Evolutionary conservation across 2,329 filamentous ascomycete genomes (phyloP).

Genomic region (Aspergillus pseudoterreus): DNA sequence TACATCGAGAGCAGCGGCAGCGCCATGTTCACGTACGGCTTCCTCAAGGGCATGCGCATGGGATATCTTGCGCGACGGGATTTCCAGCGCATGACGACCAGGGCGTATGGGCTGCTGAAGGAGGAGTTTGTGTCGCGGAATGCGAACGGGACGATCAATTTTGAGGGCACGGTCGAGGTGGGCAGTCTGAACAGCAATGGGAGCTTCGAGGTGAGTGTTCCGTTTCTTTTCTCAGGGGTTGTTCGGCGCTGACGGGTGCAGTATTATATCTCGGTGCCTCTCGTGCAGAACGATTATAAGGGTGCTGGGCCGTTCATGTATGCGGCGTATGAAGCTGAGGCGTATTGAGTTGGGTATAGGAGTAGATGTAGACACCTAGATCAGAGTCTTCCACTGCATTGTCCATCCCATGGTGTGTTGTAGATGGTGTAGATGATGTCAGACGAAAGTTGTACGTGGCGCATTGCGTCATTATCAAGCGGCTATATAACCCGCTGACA

Average conservation of each 20-base stretch:
- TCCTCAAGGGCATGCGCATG: slow-evolving; percentile 10
- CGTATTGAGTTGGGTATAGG: not conserved
- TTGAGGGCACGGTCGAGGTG: slow-evolving; percentile 13
- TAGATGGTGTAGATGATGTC: not conserved
- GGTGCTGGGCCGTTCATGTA: slow-evolving; percentile 16
- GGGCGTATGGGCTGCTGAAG: slow-evolving; percentile 4
- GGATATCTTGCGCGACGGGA: slow-evolving; percentile 7
- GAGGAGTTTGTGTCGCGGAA: slow-evolving; percentile 7
- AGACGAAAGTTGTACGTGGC: not conserved
- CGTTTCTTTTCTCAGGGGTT: not conserved
- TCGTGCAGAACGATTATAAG: slow-evolving; percentile 13
- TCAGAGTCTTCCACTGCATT: not conserved
- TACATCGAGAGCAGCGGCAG: slow-evolving; percentile 16
- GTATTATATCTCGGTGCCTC: slow-evolving; percentile 15
- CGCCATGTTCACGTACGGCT: slow-evolving; percentile 15
- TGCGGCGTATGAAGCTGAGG: slow-evolving; percentile 14
- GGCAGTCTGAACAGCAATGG: slow-evolving; percentile 14
- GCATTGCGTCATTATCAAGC: not conserved
- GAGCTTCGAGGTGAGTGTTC: slow-evolving; percentile 11
- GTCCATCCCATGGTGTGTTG: too few species aligned
- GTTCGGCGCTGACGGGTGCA: not conserved
- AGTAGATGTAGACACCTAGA: not conserved
- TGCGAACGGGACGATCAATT: slow-evolving; percentile 12
- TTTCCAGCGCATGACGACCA: slow-evolving; percentile 2
- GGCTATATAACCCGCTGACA: too few species aligned